Evolutionary conservation across 305 asterid species (phyloP).

Genomic region (Solanum aculeatissimum): DNA sequence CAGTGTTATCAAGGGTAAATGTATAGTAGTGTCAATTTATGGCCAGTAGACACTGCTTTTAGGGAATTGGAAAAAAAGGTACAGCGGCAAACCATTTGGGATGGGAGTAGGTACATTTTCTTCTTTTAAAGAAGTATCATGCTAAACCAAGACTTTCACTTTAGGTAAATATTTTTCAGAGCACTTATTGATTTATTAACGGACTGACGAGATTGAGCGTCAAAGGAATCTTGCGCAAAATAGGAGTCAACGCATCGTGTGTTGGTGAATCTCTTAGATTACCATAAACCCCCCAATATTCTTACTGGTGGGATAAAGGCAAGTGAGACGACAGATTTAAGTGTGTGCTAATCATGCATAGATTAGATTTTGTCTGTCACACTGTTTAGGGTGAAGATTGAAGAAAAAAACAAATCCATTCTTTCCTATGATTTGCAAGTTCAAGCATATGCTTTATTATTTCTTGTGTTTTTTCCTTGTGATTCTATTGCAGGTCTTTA

Average conservation of each 20-base stretch:
- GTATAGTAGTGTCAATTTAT: neutral
- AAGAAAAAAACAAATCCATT: neutral
- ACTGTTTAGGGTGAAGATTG: neutral
- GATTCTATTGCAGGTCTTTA: neutral
- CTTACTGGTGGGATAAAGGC: neutral
- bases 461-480: neutral
- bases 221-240: neutral
- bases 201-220: neutral
- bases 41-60: neutral
- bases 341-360: neutral
- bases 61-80: neutral
- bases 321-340: neutral
- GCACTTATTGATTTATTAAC: neutral
- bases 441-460: neutral
- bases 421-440: neutral
- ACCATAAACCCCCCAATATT: neutral
- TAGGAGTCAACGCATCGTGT: neutral
- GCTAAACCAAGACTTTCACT: neutral
- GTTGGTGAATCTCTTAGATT: neutral
- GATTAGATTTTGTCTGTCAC: neutral
- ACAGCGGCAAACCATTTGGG: neutral
- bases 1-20: neutral
- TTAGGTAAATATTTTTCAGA: neutral
- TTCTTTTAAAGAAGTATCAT: neutral
- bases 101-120: neutral